A percentile compares a stretch with the other conserved stretches of the same genome.
phyloP scores from a whole-genome alignment of 2,329 filamentous ascomycete species.

The Ophiosphaerella korrae region DNA sequence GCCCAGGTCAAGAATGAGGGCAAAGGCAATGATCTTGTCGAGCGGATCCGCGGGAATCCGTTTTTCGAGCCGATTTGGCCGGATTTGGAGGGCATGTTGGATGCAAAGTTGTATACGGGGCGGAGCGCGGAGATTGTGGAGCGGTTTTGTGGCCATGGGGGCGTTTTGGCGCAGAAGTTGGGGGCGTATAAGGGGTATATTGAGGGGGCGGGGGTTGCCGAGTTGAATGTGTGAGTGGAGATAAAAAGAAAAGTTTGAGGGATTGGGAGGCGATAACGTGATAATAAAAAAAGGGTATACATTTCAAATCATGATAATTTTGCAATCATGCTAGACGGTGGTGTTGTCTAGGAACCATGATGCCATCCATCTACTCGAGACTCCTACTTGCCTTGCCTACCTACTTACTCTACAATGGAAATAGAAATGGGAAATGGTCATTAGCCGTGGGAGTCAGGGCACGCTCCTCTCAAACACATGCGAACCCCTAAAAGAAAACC shows the following conservation, averaged over 20 bases:
- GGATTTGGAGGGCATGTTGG: slow-evolving; percentile 71
- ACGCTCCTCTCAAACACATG: no score
- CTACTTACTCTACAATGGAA: no score
- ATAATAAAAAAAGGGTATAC: not conserved
- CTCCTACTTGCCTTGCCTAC: no score
- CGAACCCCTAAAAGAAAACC: no score
- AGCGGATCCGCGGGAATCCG: slow-evolving; percentile 71
- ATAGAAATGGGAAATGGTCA: no score
- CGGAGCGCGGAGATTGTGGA: slow-evolving; percentile 48
- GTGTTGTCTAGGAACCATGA: no score
- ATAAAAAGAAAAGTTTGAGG: not conserved
- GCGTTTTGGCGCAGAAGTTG: slow-evolving; percentile 47
- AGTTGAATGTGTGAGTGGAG: slow-evolving; percentile 35
- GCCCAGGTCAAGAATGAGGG: slow-evolving; percentile 74
- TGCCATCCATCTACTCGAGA: no score
- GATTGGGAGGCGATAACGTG: no score
- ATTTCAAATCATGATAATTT: no score
- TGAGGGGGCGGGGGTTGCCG: slow-evolving; percentile 36
- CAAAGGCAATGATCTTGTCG: slow-evolving; percentile 79
- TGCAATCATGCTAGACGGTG: no score
- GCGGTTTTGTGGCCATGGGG: slow-evolving; percentile 25
- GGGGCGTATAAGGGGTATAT: slow-evolving; percentile 58
- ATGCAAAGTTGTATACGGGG: slow-evolving; percentile 66
- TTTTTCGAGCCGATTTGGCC: slow-evolving; percentile 76
- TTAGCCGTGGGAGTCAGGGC: no score